These are phyloP conservation scores for Tulasnella sp. DNA, from an alignment of 768 basidiomycete species.

Conservation along the genomic window DNA sequence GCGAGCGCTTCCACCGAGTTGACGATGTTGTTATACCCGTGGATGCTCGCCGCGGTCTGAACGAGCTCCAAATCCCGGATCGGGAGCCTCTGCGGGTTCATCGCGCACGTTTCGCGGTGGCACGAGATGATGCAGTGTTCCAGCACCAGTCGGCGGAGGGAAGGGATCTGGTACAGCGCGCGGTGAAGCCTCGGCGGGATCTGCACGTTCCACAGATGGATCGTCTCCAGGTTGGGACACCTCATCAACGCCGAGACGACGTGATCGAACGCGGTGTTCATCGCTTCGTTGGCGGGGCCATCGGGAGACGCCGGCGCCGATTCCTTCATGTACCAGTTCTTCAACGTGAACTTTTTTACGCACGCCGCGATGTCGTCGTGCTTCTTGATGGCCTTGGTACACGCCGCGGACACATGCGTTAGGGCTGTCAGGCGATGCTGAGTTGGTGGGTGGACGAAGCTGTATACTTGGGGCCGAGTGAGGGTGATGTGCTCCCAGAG, in stretches of 20 bases:
- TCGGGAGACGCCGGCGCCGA: neutral
- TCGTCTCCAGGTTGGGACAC: neutral
- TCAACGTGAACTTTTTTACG: conserved; percentile 2
- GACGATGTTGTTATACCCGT: neutral
- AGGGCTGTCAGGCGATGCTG: neutral
- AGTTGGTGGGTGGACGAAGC: neutral
- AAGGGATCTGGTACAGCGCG: conserved; percentile 4
- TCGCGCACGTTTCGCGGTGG: conserved; percentile 5
- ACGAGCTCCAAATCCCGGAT: no score
- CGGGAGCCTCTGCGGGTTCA: neutral
- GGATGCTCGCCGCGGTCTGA: no score
- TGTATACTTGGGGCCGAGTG: neutral
- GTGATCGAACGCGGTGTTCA: conserved; percentile 5
- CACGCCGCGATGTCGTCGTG: neutral
- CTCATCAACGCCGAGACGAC: conserved; percentile 3
- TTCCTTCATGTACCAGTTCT: conserved; percentile 9
- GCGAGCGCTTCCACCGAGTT: neutral
- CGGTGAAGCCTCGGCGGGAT: conserved; percentile 10
- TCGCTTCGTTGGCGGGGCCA: neutral
- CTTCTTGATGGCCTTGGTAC: neutral
- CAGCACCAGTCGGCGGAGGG: neutral
- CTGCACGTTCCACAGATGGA: neutral
- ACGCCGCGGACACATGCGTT: neutral
- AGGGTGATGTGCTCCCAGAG: conserved; percentile 6
- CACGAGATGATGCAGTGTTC: neutral